These are phyloP conservation scores for Fagus crenata DNA, from an alignment of 306 rosid species.

Conservation along the genomic window DNA sequence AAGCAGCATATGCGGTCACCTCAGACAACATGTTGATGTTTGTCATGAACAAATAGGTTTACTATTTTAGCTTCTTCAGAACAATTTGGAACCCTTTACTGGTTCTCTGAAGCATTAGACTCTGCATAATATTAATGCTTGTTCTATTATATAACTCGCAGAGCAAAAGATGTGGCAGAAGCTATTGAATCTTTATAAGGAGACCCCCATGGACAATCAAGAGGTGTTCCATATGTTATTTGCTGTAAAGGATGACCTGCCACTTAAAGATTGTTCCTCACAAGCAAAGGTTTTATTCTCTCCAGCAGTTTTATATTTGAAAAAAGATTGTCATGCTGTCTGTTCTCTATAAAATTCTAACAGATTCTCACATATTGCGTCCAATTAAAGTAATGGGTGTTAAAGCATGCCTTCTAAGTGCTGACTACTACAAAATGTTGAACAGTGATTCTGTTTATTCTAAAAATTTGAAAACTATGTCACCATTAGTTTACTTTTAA, in stretches of 20 bases:
- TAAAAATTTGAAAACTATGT: too few species aligned
- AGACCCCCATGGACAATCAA: slow-evolving; percentile 50
- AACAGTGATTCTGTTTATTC: neutral
- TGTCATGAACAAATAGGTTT: slow-evolving; percentile 35
- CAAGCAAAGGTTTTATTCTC: slow-evolving; percentile 43
- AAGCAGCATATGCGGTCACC: slow-evolving; percentile 24
- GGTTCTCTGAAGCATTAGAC: neutral
- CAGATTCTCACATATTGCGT: neutral
- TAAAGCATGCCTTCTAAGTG: neutral
- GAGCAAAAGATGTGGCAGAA: slow-evolving; percentile 44
- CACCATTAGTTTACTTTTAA: neutral
- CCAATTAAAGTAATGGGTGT: neutral
- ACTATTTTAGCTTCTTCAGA: slow-evolving; percentile 4
- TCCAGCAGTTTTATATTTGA: slow-evolving; percentile 13
- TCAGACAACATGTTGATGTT: slow-evolving; percentile 37
- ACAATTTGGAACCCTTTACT: neutral
- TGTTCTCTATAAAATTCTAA: neutral
- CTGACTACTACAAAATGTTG: neutral
- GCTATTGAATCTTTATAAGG: slow-evolving; percentile 40
- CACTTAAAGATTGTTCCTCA: slow-evolving; percentile 49
- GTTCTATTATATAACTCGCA: slow-evolving; percentile 33
- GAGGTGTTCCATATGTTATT: slow-evolving; percentile 50
- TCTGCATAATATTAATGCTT: slow-evolving; percentile 12
- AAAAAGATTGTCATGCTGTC: slow-evolving; percentile 1
- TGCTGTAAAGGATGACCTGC: slow-evolving; percentile 46